A percentile compares a stretch with the other conserved stretches of the same genome.
Conservation (phyloP, 1,139 yeast genomes). For the Taphrina confusa region DNA sequence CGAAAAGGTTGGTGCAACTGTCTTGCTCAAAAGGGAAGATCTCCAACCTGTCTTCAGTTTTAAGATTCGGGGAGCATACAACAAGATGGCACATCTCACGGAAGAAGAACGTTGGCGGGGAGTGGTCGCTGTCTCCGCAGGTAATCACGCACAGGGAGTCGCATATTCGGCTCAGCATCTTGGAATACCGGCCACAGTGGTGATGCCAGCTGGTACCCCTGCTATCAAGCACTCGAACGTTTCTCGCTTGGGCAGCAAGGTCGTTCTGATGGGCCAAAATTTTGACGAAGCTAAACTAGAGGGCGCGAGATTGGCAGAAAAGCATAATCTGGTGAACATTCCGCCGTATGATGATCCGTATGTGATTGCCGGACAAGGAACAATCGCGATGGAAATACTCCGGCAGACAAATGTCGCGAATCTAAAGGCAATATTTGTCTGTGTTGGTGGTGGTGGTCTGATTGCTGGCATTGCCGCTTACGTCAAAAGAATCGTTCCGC, state of each 20-base stretch:
- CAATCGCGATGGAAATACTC: constrained; percentile 87
- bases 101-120: constrained; percentile 72
- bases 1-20: constrained; percentile 68
- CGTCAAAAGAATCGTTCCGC: constrained; percentile 94
- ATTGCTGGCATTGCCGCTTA: constrained; percentile 89
- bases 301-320: constrained; percentile 67
- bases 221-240: constrained; percentile 90
- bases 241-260: constrained; percentile 87
- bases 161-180: constrained; percentile 84
- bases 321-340: constrained; percentile 76
- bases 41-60: constrained; percentile 91
- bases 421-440: constrained; percentile 82
- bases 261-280: constrained; percentile 88
- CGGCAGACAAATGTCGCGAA: constrained; percentile 80
- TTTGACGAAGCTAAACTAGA: constrained; percentile 91
- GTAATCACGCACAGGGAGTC: constrained; percentile 99
- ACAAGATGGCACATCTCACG: constrained; percentile 87
- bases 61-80: constrained; percentile 95
- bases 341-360: constrained; percentile 98
- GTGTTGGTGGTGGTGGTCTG: constrained; percentile 97
- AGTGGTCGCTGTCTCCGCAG: constrained; percentile 97
- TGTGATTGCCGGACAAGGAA: constrained; percentile 99
- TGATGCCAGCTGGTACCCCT: constrained; percentile 97
- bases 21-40: constrained; percentile 85
- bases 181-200: constrained; percentile 90